phyloP scores from a whole-genome alignment of 169 alveolate species.

The Cryptosporidium parvum region DNA sequence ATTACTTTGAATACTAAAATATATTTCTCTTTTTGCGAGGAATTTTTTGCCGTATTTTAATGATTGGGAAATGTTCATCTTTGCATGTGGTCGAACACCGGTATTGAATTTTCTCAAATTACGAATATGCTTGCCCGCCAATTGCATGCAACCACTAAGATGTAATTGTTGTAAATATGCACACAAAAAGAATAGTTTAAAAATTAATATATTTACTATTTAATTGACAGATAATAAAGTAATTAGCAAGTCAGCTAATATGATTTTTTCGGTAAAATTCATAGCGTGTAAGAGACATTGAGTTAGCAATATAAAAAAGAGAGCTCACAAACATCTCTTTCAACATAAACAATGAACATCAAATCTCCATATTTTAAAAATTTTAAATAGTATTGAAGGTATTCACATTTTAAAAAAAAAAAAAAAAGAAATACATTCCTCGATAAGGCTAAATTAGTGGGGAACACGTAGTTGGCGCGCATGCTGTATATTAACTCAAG shows the following conservation, averaged over 20 bases:
- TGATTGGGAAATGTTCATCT: no score
- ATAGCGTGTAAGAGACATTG: background rate
- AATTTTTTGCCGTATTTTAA: no score
- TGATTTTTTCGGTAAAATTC: background rate
- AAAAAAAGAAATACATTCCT: background rate
- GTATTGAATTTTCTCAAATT: background rate
- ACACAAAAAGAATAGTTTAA: background rate
- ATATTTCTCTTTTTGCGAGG: background rate
- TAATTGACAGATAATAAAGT: no score
- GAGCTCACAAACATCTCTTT: no score
- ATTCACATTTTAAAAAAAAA: background rate
- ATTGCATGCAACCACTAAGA: background rate
- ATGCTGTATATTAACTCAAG: background rate
- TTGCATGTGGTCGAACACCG: background rate
- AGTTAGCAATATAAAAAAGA: background rate
- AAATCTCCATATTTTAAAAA: background rate
- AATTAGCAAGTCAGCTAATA: background rate
- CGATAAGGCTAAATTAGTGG: background rate
- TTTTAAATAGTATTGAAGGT: background rate
- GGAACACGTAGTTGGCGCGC: constrained; percentile 14
- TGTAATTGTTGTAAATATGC: background rate
- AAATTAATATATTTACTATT: no score
- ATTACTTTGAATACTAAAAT: background rate
- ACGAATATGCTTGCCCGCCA: background rate
- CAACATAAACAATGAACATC: background rate